Evolutionary conservation across 1,139 yeast species (phyloP), one percentile per base, ranked within the genome.

Genomic region (Citeromyces hawaiiensis): DNA sequence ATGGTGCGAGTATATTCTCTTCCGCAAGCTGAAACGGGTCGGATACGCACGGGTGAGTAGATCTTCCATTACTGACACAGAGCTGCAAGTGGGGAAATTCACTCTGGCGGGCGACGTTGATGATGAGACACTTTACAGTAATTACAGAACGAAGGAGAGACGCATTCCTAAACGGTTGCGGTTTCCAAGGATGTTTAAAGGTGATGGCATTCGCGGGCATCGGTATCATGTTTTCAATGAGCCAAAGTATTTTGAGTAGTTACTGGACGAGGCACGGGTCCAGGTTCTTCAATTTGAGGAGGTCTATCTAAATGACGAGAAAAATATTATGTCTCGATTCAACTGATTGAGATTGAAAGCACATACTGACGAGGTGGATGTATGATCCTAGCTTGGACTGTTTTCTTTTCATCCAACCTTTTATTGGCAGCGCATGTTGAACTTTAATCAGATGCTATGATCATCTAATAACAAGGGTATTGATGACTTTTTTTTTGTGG

Each of bases 1-100:
- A 63, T 91, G 98, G 98, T 91, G 98, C 63, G 94, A 91, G 61
- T 91, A 91, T 61, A 87, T 91, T 46, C 64, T 91, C 48, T 91
- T 82, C 70, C 83, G 91, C 57, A 80, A 82, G 44, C 64, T 91
- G 60, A 81, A 76, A 57, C 82, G 96, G 59, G 76, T 83, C 2
- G 97, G 94, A 1, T 91, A 91, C 56, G 97, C 97, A 2, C 76
- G 98, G 57, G 82, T 91, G 35, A 80, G 94, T 37, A 73, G 98
- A 54, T 85, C 94, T 7, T 80, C 96, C 2, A 88, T 91, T 48
- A 91, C 98, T 1, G 98, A 91, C 55, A 91, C 98, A 1, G 98
- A 91, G 59, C 73, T 91, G 42, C 98, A 91, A 63, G 82, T 86
- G 35, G 98, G 95, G 41, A 88, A 91, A 59, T 91, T 91, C 66